Evolutionary conservation across 176 grass and related monocot genomes (phyloP).

Genomic region (Tillandsia leiboldiana): DNA sequence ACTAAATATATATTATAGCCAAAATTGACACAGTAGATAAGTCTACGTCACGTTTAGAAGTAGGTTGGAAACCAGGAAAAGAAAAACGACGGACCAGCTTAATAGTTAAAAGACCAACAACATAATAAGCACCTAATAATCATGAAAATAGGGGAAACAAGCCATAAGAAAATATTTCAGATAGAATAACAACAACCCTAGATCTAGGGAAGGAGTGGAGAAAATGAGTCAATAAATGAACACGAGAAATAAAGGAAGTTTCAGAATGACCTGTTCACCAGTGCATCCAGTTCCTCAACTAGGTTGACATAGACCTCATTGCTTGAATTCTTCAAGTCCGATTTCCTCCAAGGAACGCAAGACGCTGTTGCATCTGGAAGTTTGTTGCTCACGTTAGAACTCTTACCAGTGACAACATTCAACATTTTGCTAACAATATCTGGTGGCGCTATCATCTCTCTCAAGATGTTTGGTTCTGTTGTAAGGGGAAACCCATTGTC

Average conservation of each 20-base stretch:
- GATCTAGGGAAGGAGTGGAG: neutral
- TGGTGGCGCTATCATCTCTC: constrained; percentile 69
- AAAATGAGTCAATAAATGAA: neutral
- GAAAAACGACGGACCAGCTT: neutral
- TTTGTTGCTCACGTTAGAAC: constrained; percentile 43
- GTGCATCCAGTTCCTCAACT: constrained; percentile 84
- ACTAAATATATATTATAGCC: neutral
- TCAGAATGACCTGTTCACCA: constrained; percentile 49
- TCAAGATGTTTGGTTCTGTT: constrained; percentile 86
- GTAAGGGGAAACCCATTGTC: constrained; percentile 91
- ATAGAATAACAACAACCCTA: neutral
- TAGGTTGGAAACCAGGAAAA: neutral
- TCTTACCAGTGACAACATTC: constrained; percentile 70
- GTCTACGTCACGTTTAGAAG: neutral
- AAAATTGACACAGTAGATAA: no score
- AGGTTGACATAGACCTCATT: constrained; percentile 95
- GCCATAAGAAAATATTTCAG: neutral
- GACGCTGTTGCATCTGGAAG: constrained; percentile 74
- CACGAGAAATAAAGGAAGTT: constrained; percentile 3
- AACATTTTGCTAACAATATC: constrained; percentile 82
- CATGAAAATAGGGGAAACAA: no score
- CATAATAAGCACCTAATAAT: no score
- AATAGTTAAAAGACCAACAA: neutral
- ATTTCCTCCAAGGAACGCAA: constrained; percentile 75
- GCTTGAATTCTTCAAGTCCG: constrained; percentile 52